Evolutionary conservation across 257 asterid species (phyloP), one percentile per base, ranked within the genome.

Genomic region (Eucommia ulmoides): DNA sequence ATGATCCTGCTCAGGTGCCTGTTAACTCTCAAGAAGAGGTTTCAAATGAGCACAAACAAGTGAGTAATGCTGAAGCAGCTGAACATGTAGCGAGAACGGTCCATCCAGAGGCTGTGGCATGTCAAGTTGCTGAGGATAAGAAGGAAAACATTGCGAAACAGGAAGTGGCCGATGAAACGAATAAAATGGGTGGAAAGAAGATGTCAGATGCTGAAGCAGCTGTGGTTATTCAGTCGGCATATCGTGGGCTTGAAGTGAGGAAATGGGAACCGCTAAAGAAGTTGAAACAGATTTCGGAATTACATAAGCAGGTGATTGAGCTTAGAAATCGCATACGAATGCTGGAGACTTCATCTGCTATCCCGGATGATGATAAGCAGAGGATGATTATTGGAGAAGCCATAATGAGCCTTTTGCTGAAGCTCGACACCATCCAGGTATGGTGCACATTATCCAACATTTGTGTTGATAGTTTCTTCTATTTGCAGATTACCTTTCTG

Each of bases 381-480:
- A 74, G 68, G 22, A 60, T 29, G 23, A 23, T 64, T 12, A 51
- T 78, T 33, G 64, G 69, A 18, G 89, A 84, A 56, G 63, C 66
- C 23, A 70, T 76, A 61, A 78, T 81, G 93, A 54, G 71, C 64
- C 79, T 78, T 60, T 74, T 84, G 55, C 76, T 81, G 52, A 74
- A 65, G 46, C 68, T 84, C 29, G 89, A 81, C 64, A 52, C 67
- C 1, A 66, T 84, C 45, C 89, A 81, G 93, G 95, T 81, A 76
- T 53, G 71, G n/a, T n/a, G n/a, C n/a, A n/a, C n/a, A n/a, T n/a
- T n/a, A n/a, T n/a, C n/a, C n/a, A n/a, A n/a, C n/a, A n/a, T n/a
- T n/a, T n/a, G n/a, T n/a, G n/a, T n/a, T n/a, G n/a, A n/a, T n/a
- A n/a, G n/a, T n/a, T n/a, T n/a, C n/a, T n/a, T n/a, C n/a, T n/a